phyloP scores from a whole-genome alignment of 2,329 filamentous ascomycete genomes.

The Apiospora saccharicola region DNA sequence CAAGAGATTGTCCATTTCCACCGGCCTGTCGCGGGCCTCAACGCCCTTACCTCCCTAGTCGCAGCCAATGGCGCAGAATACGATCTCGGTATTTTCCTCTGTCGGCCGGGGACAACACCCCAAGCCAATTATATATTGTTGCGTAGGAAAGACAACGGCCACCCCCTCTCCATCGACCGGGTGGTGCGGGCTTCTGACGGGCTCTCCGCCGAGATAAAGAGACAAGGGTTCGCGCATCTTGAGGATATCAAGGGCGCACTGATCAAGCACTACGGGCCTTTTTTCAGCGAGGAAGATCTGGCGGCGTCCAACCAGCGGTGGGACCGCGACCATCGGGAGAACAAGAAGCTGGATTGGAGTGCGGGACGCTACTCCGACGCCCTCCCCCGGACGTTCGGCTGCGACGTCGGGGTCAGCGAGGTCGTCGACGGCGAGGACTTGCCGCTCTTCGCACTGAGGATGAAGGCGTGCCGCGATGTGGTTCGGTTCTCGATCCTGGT shows the following conservation, averaged over 20 bases:
- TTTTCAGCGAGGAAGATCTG: neutral
- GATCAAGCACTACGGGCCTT: neutral
- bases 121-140: no score
- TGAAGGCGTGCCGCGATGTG: constrained; percentile 2
- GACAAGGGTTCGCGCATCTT: neutral
- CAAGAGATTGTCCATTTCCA: neutral
- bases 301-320: neutral
- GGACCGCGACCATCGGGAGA: neutral
- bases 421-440: no score
- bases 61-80: neutral
- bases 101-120: no score
- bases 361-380: no score
- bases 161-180: neutral
- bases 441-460: neutral
- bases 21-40: neutral
- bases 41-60: neutral
- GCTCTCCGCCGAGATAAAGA: neutral
- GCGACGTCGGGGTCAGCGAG: neutral
- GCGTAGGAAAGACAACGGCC: no score
- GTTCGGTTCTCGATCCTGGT: neutral
- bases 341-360: neutral
- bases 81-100: neutral
- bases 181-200: neutral
- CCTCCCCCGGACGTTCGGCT: neutral
- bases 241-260: neutral